Conservation (phyloP, 345 rosid species). For the Eucalyptus melliodora region DNA sequence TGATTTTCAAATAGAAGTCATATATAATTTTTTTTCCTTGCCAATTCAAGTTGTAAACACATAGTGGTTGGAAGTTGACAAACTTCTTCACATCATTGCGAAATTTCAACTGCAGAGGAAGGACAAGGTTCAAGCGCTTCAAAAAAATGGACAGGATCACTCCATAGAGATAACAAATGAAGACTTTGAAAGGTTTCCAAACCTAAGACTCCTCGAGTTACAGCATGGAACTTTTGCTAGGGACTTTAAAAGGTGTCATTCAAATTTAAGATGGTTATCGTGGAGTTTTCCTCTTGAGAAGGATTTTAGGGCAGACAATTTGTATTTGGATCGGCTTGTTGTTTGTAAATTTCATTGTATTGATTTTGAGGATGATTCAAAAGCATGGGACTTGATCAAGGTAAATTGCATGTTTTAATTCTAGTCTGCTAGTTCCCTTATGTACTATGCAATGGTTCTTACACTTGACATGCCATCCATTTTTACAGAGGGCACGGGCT, state of each 20-base stretch:
- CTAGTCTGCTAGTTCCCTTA: no score
- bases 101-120: rapidly evolving
- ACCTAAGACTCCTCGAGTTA: rapidly evolving
- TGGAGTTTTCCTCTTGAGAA: rapidly evolving
- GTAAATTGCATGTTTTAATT: not conserved
- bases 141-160: rapidly evolving
- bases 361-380: not conserved
- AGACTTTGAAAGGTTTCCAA: rapidly evolving
- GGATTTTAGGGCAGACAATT: rapidly evolving
- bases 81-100: rapidly evolving
- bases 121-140: rapidly evolving
- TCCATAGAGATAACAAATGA: no score
- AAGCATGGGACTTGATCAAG: not conserved
- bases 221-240: rapidly evolving
- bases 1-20: no score
- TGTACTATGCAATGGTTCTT: rapidly evolving
- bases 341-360: rapidly evolving
- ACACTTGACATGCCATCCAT: rapidly evolving
- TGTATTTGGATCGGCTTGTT: rapidly evolving
- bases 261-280: no score
- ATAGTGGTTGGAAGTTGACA: no score
- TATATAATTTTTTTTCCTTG: rapidly evolving
- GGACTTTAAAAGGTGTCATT: rapidly evolving
- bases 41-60: no score
- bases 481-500: no score